Evolutionary conservation across 345 rosid genomes (phyloP).

Genomic region (Eucalyptus viminalis): DNA sequence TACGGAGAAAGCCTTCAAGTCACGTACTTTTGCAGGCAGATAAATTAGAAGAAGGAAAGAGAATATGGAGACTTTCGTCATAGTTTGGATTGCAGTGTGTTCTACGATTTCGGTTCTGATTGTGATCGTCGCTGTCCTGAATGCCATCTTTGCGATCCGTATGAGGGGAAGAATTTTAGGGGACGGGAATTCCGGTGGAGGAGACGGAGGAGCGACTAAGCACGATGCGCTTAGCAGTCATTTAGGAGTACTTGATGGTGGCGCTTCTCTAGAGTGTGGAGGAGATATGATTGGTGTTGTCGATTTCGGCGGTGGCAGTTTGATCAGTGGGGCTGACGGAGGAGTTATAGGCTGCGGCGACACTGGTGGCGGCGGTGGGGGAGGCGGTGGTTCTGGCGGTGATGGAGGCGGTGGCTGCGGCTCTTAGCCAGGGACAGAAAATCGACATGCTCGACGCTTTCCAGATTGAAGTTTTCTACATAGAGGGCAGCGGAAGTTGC

Average conservation of each 20-base stretch:
- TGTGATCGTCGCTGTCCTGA: neutral
- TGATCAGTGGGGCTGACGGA: neutral
- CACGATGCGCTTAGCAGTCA: neutral
- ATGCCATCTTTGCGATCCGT: neutral
- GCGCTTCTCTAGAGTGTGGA: neutral
- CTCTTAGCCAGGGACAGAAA: neutral
- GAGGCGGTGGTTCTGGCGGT: neutral
- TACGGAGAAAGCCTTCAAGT: neutral
- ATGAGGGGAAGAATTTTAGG: neutral
- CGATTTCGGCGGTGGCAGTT: neutral
- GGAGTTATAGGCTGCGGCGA: neutral
- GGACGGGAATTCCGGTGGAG: neutral
- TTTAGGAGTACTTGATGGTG: neutral
- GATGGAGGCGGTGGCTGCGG: neutral
- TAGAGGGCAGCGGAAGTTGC: neutral
- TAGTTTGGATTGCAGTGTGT: neutral
- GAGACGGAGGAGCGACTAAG: neutral
- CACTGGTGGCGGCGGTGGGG: neutral
- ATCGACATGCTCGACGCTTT: neutral
- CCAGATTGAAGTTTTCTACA: neutral
- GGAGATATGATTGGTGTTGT: neutral
- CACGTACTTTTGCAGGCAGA: neutral
- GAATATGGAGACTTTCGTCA: neutral
- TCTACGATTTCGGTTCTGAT: neutral
- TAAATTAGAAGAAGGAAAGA: neutral